Evolutionary conservation across 2,329 filamentous ascomycete genomes (phyloP), one percentile per base, ranked within the genome.

Genomic region (Sordariomycetes sp.): DNA sequence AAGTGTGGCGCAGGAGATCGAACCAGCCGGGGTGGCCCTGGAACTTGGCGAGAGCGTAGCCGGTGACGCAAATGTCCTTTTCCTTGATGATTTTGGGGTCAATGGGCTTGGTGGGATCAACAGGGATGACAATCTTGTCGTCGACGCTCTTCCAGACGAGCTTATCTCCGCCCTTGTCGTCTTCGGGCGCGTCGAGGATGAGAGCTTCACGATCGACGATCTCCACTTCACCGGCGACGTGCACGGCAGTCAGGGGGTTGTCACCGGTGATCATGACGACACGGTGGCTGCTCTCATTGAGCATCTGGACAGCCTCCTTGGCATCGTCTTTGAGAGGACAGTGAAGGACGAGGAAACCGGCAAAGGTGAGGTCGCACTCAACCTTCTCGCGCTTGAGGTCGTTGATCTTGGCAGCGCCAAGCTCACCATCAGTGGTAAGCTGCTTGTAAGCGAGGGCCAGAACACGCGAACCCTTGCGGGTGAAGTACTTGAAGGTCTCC

Each of bases 231-330:
- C 82, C 80, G 12, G 92, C 92, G 37, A 98, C 92, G 53, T 98
- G 90, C 9, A 94, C 86, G 44, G 92, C 92, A 26, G 92, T 98
- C 34, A 98, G 72, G 10, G 92, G 90, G 57, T 98, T 98, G 58
- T 98, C 92, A 54, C 92, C 92, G 39, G 92, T 98, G 45, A 98
- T 98, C 92, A 98, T 98, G 47, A 98, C 84, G 30, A 94, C 87
- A 47, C 92, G 86, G 59, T 98, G 92, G 62, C 88, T 96, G 61
- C 90, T 96, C 66, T 98, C 92, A 54, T 95, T 98, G 47, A 98
- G 73, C 86, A 96, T 95, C 44, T 83, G 86, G 26, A 98, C 86
- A 25, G 92, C 80, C 55, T 92, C 81, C 61, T 93, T 84, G 30
- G 92, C 92, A 56, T 98, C 92, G 18, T 94, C 88, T 63, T 98